Evolutionary conservation across 208 protist genomes (phyloP).

Genomic region (Acanthamoeba healyi): DNA sequence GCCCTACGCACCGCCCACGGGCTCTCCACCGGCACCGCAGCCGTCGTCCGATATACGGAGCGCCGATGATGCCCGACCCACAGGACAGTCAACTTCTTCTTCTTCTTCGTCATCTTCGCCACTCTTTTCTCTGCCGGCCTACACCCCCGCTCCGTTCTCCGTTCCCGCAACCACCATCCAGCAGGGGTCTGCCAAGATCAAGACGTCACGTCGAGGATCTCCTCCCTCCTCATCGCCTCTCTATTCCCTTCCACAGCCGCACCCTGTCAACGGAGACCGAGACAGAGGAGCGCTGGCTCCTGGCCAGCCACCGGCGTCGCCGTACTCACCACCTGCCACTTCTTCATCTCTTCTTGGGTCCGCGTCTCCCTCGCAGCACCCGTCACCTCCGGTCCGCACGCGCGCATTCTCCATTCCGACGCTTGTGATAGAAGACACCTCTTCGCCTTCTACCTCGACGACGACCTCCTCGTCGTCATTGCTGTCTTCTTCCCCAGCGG

Average conservation of each 20-base stretch:
- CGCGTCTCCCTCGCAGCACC: neutral
- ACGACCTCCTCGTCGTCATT: neutral
- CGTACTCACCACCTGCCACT: neutral
- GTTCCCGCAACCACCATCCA: constrained; percentile 28
- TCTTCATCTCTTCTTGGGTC: neutral
- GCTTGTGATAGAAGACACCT: neutral
- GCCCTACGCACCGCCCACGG: neutral
- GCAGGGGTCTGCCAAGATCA: neutral
- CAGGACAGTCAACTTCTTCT: neutral
- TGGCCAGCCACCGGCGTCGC: neutral
- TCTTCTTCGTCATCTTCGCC: neutral
- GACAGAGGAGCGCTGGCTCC: too few species aligned
- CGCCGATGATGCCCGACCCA: neutral
- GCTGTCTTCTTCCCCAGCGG: neutral
- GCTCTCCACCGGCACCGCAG: neutral
- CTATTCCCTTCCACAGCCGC: neutral
- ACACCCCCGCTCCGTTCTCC: constrained; percentile 27
- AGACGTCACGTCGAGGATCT: neutral
- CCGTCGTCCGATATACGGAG: neutral
- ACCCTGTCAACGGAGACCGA: neutral
- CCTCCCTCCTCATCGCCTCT: neutral
- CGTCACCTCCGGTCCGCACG: neutral
- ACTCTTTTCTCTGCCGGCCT: neutral
- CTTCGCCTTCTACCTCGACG: neutral
- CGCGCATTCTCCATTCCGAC: constrained; percentile 23